phyloP scores from a whole-genome alignment of 2,329 filamentous ascomycete genomes.

The Coniochaeta pulveracea region DNA sequence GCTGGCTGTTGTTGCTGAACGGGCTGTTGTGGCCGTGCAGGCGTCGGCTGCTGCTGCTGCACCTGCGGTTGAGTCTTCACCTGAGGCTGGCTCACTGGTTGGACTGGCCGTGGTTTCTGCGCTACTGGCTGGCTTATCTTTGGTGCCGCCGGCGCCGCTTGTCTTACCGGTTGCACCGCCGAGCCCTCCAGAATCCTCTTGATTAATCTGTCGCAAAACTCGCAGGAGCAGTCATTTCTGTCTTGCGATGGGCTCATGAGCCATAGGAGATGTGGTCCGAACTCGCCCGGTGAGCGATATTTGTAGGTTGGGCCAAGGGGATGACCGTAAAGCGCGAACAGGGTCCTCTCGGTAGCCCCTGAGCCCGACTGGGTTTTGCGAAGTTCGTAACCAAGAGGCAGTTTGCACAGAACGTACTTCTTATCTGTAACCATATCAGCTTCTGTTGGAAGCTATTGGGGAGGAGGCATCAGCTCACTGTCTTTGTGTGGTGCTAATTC shows the following conservation, averaged over 20 bases:
- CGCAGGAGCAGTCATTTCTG: slow-evolving; percentile 38
- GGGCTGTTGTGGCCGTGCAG: slow-evolving; percentile 7
- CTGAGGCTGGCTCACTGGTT: neutral
- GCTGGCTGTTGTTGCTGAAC: slow-evolving; percentile 4
- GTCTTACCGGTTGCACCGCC: neutral
- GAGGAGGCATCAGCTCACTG: too few species aligned
- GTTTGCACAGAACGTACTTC: slow-evolving; percentile 13
- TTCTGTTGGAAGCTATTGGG: too few species aligned
- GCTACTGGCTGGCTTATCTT: too few species aligned
- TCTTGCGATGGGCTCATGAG: slow-evolving; percentile 34
- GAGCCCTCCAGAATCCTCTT: slow-evolving; percentile 7
- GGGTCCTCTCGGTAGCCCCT: slow-evolving; percentile 32
- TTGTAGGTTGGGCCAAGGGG: slow-evolving; percentile 32
- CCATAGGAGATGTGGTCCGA: slow-evolving; percentile 40
- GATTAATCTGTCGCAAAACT: slow-evolving; percentile 27
- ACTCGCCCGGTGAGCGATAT: slow-evolving; percentile 41
- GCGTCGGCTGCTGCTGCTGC: slow-evolving; percentile 6
- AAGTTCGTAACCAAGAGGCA: slow-evolving; percentile 16
- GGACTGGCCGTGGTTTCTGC: neutral
- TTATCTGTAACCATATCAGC: too few species aligned
- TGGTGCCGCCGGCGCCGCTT: neutral
- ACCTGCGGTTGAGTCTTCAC: slow-evolving; percentile 1
- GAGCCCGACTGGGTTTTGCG: slow-evolving; percentile 20
- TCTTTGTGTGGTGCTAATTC: too few species aligned
- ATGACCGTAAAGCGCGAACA: slow-evolving; percentile 38